Conservation (phyloP, 352 stramenopile species). For the Thalassiosira oceanica region DNA sequence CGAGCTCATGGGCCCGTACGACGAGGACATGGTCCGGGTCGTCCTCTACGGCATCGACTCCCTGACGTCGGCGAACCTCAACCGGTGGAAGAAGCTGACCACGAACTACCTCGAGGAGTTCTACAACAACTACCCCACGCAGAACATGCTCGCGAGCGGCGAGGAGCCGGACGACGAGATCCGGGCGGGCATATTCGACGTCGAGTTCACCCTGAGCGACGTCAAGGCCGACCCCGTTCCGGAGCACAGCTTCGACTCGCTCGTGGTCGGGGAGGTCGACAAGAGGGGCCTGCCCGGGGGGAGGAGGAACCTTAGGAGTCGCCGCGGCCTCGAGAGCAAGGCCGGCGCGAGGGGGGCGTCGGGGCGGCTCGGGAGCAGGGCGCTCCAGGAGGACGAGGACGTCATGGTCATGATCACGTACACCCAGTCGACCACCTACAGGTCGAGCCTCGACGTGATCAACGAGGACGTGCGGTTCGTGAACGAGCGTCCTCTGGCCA, state of each 20-base stretch:
- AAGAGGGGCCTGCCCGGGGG: not conserved
- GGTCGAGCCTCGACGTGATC: constrained; percentile 32
- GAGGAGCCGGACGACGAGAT: constrained; percentile 22
- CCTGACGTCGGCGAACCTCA: constrained; percentile 11
- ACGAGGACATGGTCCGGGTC: constrained; percentile 35
- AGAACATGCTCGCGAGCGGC: constrained; percentile 5
- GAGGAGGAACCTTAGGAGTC: constrained; percentile 10
- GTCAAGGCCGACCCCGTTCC: constrained; percentile 16
- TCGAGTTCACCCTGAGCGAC: constrained; percentile 24
- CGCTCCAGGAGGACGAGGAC: constrained; percentile 1
- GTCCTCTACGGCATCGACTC: constrained; percentile 45
- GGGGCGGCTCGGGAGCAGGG: not conserved
- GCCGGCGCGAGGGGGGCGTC: not conserved
- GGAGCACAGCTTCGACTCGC: constrained; percentile 35
- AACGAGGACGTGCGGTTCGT: constrained; percentile 46
- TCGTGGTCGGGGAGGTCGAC: constrained; percentile 16
- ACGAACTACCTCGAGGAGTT: constrained; percentile 45
- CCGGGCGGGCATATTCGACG: constrained; percentile 31
- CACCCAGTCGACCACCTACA: constrained; percentile 32
- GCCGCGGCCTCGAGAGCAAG: not conserved
- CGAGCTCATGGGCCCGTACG: constrained; percentile 31
- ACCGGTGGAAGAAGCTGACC: constrained; percentile 32
- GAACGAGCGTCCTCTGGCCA: constrained; percentile 40
- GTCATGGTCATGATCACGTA: constrained; percentile 52
- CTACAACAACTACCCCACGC: constrained; percentile 44